phyloP scores from a whole-genome alignment of 2,329 filamentous ascomycete species.

The Colletotrichum neosansevieriae region DNA sequence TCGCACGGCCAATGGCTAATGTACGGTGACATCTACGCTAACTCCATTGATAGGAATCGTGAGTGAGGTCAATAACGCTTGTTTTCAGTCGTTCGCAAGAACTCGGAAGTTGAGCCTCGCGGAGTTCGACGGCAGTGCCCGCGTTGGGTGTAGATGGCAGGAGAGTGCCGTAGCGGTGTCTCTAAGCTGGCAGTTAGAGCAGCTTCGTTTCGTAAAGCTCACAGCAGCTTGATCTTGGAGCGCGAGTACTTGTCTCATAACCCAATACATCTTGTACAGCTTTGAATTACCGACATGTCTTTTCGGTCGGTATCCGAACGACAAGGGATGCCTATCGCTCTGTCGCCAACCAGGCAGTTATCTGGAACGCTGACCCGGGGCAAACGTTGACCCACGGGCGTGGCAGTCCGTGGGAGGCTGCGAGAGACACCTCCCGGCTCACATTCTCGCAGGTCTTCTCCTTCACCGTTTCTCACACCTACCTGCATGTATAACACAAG shows the following conservation, averaged over 20 bases:
- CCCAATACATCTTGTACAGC: constrained; percentile 8
- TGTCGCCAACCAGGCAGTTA: background rate
- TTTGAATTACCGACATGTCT: background rate
- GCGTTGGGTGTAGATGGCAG: too few relatives aligned
- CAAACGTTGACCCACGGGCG: constrained; percentile 10
- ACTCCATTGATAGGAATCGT: background rate
- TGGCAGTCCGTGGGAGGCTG: constrained; percentile 4
- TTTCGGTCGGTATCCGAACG: constrained; percentile 24
- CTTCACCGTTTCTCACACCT: constrained; percentile 38
- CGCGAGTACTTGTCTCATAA: background rate
- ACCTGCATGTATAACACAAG: constrained; percentile 33
- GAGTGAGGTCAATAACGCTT: background rate
- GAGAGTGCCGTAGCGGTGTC: too few relatives aligned
- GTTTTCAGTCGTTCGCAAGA: too few relatives aligned
- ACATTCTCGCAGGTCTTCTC: background rate
- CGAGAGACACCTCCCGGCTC: background rate
- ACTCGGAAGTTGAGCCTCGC: too few relatives aligned
- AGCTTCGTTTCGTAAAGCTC: background rate
- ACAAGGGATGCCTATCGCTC: background rate
- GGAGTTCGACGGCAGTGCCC: too few relatives aligned
- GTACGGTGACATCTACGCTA: constrained; percentile 33
- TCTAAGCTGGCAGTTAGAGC: background rate
- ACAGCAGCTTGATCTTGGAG: background rate
- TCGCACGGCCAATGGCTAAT: constrained; percentile 33
- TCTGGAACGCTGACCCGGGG: background rate